Evolutionary conservation across 805 yeast genomes (phyloP), one percentile per base, ranked within the genome.

Genomic region (Yamadazyma paraphyllophila): DNA sequence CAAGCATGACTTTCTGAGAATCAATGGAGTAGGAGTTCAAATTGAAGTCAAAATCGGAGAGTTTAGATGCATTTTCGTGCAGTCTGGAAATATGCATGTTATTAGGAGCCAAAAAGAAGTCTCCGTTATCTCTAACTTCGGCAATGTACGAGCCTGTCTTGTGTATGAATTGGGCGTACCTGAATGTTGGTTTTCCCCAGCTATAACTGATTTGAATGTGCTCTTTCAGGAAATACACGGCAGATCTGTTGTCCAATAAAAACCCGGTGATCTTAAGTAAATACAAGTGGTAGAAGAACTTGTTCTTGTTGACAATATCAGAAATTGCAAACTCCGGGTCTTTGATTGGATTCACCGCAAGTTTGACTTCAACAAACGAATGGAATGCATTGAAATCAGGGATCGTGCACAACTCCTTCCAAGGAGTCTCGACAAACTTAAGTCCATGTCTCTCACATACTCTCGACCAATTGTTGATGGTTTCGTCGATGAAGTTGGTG

Each of bases 151-250:
- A 83, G 2, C 99, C 99, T 0, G 96, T 81, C 47, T 74, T 77
- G 62, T 94, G 99, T 41, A 94, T 84, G 59, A 86, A 95, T 63
- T 94, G 99, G 1, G 88, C 89, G 62, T 80, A 86, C 57, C 83
- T 80, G 69, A 87, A 90, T 29, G 71, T 72, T 1, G 96, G 95
- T 46, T 74, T 78, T 2, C 98, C 98, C 98, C 98, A 92, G 14
- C 96, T 86, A 62, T 90, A 92, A 13, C 73, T 60, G 15, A 91
- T 83, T 37, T 88, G 90, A 55, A 87, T 79, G 36, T 67, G 60
- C 36, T 71, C 76, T 40, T 73, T 73, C 59, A 57, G 62, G 62
- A 87, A 76, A 53, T 82, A 82, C 14, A 74, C 65, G 0, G 94
- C 80, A 1, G 95, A 84, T 44, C 95, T 70, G 56, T 85, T 85